Percentiles rank a stretch among this genome's conserved stretches.
Evolutionary conservation across 371 early-diverging fungal species (phyloP).

Genomic region (Vairimorpha apis): DNA sequence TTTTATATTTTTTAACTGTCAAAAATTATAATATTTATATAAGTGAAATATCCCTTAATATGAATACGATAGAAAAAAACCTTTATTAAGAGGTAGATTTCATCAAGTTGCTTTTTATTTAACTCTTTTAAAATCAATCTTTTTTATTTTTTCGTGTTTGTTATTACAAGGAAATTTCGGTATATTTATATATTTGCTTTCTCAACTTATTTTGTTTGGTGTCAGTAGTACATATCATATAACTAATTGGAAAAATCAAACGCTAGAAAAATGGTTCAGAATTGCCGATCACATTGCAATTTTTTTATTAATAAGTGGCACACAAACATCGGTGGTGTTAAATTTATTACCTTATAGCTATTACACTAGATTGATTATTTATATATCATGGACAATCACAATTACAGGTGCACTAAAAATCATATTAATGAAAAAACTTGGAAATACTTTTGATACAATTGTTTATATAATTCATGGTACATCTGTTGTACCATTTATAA

Average conservation of each 20-base stretch:
- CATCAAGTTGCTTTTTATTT: conserved; percentile 59
- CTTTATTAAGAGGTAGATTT: conserved; percentile 57
- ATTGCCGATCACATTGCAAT: conserved; percentile 63
- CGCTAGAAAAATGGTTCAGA: conserved; percentile 40
- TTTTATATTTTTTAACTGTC: too few relatives aligned
- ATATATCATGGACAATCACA: conserved; percentile 57
- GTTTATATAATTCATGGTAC: conserved; percentile 62
- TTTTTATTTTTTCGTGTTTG: conserved; percentile 23
- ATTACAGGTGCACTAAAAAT: conserved; percentile 58
- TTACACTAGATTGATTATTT: conserved; percentile 21
- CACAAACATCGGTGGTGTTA: conserved; percentile 60
- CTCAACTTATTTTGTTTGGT: conserved; percentile 62
- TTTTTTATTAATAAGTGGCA: conserved; percentile 63
- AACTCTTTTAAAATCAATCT: conserved; percentile 14
- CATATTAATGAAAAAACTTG: conserved; percentile 44
- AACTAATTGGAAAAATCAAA: conserved; percentile 48
- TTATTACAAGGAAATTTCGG: conserved; percentile 18
- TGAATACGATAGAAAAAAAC: conserved; percentile 41
- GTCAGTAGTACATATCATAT: conserved; percentile 61
- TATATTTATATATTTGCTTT: conserved; percentile 46
- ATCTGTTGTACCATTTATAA: conserved; percentile 56
- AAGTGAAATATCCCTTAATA: background rate
- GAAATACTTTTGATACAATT: conserved; percentile 55
- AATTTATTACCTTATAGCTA: conserved; percentile 13
- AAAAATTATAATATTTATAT: too few relatives aligned